Evolutionary conservation across 768 basidiomycete genomes (phyloP), one percentile per base, ranked within the genome.

Genomic region (Macrolepiota fuliginosa): DNA sequence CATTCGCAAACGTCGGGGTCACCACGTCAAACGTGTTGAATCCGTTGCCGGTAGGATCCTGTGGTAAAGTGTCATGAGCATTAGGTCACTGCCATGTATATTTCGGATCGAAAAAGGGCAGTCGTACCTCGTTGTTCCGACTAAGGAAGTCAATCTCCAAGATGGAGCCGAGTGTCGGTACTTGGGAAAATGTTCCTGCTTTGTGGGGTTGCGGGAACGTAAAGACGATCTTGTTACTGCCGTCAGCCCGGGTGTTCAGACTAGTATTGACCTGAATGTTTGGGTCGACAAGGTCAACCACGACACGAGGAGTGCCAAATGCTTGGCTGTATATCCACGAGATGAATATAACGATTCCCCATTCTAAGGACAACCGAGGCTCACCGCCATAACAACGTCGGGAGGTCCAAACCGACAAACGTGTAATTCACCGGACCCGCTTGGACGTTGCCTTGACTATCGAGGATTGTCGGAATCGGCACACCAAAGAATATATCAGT

Each of bases 261-360:
- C 78, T 81, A 1, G 77, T 72, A 4, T 63, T 72, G 63, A 85
- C 69, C 19, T 76, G 70, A 66, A 77, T 75, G 62, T 77, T 66
- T 1, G 79, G 54, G 29, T 71, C 70, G 1, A 86, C 84, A 13
- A 86, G 76, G 63, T 86, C 84, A 15, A 81, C 65, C 13, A 76
- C 74, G 47, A 85, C 64, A 13, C 69, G 57, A 2, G 82, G 76
- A 2, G 83, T 81, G 17, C 86, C 86, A 60, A 86, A 85, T 0
- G 74, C 74, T 39, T 45, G 35, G 39, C 54, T 64, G 50, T 19
- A 64, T n/a, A 59, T 39, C 7, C 17, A 27, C 35, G 12, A n/a
- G 19, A 58, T 40, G 17, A 32, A 27, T 29, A 24, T 1, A 36
- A 6, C 6, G 19, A 4, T 54, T 58, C 22, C 36, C 29, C 6